Evolutionary conservation across 2,329 filamentous ascomycete genomes (phyloP).

Genomic region (Capronia epimyces): DNA sequence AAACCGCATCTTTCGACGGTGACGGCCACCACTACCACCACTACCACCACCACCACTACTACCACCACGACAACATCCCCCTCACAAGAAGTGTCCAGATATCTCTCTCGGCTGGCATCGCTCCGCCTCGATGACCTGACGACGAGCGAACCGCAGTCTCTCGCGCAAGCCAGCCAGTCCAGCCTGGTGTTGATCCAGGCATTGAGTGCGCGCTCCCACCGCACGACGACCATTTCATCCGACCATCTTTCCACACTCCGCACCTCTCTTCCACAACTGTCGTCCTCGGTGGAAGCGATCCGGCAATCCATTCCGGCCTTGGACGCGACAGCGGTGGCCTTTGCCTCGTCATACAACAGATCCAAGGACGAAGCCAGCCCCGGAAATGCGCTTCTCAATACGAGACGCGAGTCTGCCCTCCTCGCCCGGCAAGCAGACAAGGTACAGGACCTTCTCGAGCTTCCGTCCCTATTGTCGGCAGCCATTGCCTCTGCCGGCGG

Average conservation of each 20-base stretch:
- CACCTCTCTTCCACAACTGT: conserved; percentile 65
- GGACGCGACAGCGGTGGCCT: conserved; percentile 70
- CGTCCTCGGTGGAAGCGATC: conserved; percentile 60
- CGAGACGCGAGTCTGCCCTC: conserved; percentile 72
- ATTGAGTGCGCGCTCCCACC: conserved; percentile 84
- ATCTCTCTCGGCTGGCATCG: conserved; percentile 71
- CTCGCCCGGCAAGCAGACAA: conserved; percentile 83
- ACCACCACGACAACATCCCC: conserved; percentile 30
- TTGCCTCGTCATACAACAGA: conserved; percentile 78
- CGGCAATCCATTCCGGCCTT: conserved; percentile 69
- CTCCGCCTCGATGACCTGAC: conserved; percentile 68
- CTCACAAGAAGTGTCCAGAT: conserved; percentile 48
- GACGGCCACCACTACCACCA: neutral
- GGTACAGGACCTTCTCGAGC: conserved; percentile 81
- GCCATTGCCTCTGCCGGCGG: conserved; percentile 48
- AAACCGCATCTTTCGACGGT: conserved; percentile 50
- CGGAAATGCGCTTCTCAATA: conserved; percentile 63
- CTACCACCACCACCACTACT: conserved; percentile 27
- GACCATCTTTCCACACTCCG: conserved; percentile 68
- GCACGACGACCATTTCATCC: conserved; percentile 73
- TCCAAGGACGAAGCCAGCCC: conserved; percentile 44
- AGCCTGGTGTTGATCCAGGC: conserved; percentile 76
- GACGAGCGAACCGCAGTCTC: conserved; percentile 67
- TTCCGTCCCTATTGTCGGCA: conserved; percentile 78
- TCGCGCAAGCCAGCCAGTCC: conserved; percentile 76